Base-by-base conservation (phyloP, 2,329 filamentous ascomycete species). In the Penicillium sp. region DNA sequence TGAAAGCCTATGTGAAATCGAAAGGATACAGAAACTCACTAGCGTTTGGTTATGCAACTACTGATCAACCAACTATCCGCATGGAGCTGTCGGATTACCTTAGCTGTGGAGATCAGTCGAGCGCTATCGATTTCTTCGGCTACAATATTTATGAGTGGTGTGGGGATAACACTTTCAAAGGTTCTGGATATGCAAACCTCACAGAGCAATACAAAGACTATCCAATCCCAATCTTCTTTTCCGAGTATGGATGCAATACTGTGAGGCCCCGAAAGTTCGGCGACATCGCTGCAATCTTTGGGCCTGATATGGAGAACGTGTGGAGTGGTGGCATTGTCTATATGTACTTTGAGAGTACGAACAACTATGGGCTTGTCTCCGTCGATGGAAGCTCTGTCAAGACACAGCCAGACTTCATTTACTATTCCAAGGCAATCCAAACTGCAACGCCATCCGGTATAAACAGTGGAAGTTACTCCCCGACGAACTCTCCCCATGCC, bases 141-240 rank as follows among this genome's bases (percentile, higher is more conserved):
- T 97, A 97, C 86, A 97, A 97, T 81, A 95, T 97, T 78, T 97
- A 97, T 83, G 95, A 91, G 40, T 97, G 93, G 93, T 97, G 93
- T 73, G 93, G 92, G 62, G 74, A 91, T 67, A 95, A 89, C 70
- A 85, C 79, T 65, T 93, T 89, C 78, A 70, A 80, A 34, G 72
- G 81, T 58, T 96, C 93, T 2, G 90, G 90, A 47, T 97, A 91
- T 76, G 81, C 86, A 59, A 80, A 84, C 56, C 88, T 92, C 73
- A 91, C 91, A 62, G 75, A 89, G 59, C 92, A 96, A 77, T 97
- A 96, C 79, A 75, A 80, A 54, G 84, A 86, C 71, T 97, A 93
- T 81, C 89, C 89, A 9, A 89, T 97, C 7, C 93, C 93, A 38
- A 89, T 91, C 67, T 97, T 97, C 86, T 96, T 97, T 70, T 92